A percentile compares a stretch with the other conserved stretches of the same genome.
These are phyloP conservation scores for Lenwebbia sp. DNA, from an alignment of 345 rosid genomes.

Conservation along the genomic window DNA sequence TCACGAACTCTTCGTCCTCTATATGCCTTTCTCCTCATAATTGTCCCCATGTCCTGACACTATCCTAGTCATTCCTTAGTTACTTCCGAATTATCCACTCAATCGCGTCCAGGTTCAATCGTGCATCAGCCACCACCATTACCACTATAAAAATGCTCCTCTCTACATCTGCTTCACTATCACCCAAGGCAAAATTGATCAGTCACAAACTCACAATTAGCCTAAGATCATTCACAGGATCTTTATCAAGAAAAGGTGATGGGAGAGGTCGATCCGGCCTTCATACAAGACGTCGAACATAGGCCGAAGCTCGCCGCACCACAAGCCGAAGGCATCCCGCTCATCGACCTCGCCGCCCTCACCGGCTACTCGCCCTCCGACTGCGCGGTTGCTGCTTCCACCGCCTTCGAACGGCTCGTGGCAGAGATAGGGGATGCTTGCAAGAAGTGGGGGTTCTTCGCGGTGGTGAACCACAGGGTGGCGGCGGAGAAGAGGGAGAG, in stretches of 20 bases:
- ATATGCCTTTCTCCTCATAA: not conserved
- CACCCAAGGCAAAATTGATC: not conserved
- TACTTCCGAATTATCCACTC: not conserved
- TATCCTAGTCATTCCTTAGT: not conserved
- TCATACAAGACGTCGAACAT: conserved; percentile 31
- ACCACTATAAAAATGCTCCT: not conserved
- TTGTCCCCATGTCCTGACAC: not conserved
- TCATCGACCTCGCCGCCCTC: conserved; percentile 32
- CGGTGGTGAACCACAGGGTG: conserved; percentile 17
- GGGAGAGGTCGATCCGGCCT: conserved; percentile 34
- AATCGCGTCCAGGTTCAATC: not conserved
- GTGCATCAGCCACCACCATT: not conserved
- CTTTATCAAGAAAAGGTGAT: not conserved
- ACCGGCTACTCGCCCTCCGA: not conserved
- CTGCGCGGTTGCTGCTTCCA: not conserved
- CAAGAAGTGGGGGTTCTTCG: conserved; percentile 55
- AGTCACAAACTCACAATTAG: too few species aligned
- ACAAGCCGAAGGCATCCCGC: conserved; percentile 28
- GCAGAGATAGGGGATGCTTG: conserved; percentile 38
- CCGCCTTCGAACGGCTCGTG: conserved; percentile 7
- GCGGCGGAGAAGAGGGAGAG: conserved; percentile 15
- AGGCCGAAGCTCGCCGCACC: conserved; percentile 11
- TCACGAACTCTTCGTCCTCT: not conserved
- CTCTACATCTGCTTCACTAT: not conserved
- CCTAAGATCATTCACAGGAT: too few species aligned